Conservation (phyloP, 192 early-diverging fungal genomes). For the Backusella macrospora region DNA sequence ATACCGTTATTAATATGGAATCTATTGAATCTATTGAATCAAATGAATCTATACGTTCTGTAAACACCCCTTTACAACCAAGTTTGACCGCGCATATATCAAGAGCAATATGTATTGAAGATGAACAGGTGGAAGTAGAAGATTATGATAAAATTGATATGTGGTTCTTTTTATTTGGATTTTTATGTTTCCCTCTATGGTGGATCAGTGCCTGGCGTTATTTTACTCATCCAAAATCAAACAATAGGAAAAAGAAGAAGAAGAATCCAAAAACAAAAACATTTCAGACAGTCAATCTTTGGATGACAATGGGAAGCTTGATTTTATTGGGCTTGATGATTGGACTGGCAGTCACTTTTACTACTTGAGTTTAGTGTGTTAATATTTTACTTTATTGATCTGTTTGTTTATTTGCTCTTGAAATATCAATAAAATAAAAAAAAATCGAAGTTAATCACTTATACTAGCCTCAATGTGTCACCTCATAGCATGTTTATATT, state of each 20-base stretch:
- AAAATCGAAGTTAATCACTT: too few species aligned
- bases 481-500: too few species aligned
- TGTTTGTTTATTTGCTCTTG: too few species aligned
- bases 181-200: slow-evolving; percentile 28
- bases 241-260: background rate
- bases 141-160: background rate
- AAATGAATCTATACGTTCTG: background rate
- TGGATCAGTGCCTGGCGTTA: slow-evolving; percentile 25
- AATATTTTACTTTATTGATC: too few species aligned
- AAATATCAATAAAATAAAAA: too few species aligned
- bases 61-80: background rate
- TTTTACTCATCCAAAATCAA: background rate
- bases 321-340: background rate
- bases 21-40: background rate
- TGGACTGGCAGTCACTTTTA: background rate
- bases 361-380: background rate
- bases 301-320: slow-evolving; percentile 13
- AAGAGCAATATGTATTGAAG: background rate
- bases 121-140: background rate
- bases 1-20: background rate
- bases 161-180: slow-evolving; percentile 29
- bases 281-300: slow-evolving; percentile 10
- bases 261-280: background rate
- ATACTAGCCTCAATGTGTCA: too few species aligned
- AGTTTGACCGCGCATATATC: background rate